These are phyloP conservation scores for Rhododendron simsii DNA, from an alignment of 148 eudicot species.

Conservation along the genomic window DNA sequence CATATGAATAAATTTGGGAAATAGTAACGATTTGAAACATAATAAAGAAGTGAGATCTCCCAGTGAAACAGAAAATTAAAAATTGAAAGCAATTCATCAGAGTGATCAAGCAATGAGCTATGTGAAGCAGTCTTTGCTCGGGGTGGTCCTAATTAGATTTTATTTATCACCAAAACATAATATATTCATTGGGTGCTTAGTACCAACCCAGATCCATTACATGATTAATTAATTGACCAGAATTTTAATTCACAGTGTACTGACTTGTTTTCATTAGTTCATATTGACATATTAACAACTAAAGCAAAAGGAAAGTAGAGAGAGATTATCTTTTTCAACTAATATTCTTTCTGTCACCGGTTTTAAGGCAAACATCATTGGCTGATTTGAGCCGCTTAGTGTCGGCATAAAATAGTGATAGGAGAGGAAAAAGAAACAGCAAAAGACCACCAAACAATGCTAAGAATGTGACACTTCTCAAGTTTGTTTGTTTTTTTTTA, in stretches of 20 bases:
- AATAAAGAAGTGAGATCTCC: not conserved
- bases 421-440: not conserved
- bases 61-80: not conserved
- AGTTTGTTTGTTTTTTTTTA: not conserved
- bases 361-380: not conserved
- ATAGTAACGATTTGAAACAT: not conserved
- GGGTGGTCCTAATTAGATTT: not conserved
- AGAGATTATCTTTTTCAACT: not conserved
- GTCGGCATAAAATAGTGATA: not conserved
- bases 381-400: not conserved
- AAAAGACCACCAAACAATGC: not conserved
- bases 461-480: not conserved
- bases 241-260: not conserved
- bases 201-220: conserved; percentile 3
- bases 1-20: not conserved
- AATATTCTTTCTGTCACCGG: not conserved
- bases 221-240: not conserved
- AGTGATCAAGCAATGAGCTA: not conserved
- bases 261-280: not conserved
- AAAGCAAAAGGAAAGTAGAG: conserved; percentile 1
- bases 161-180: not conserved
- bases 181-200: not conserved
- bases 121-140: not conserved
- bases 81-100: not conserved
- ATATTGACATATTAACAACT: not conserved